Base-by-base conservation (phyloP, 148 eudicot genomes). In the Rhododendron williamsianum region DNA sequence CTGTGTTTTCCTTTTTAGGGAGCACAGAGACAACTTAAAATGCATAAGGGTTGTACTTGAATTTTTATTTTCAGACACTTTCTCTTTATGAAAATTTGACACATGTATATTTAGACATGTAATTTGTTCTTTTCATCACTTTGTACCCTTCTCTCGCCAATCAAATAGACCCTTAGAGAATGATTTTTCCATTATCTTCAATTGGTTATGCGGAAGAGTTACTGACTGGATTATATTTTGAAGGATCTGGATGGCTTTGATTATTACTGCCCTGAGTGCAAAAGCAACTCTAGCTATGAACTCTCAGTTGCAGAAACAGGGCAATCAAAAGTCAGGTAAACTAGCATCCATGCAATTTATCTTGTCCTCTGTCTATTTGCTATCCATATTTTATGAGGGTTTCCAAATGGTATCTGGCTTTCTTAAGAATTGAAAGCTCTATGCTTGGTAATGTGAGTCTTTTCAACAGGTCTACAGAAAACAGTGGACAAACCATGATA, bases 231-330 rank as follows among this genome's bases (percentile, higher is more conserved):
- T 56, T 90, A 63, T 36, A 38, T 60, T 84, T 82, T 84, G 63
- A 77, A 92, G 94, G 87, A 90, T 90, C 84, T 93, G 90, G 91
- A 94, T 86, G 88, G 86, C 63, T 74, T 90, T 51, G 91, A 95
- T 27, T 97, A 97, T 90, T 95, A 90, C 85, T 97, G 99, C 85
- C 98, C 99, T 77, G 93, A 83, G 84, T 97, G 99, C 92, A 92
- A 92, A 87, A 92, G 88, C 12, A 90, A 89, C 80, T 87, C 88
- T 83, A 84, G 85, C 54, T 74, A 78, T 82, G 87, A 91, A 74
- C 86, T 82, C 80, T 89, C 91, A 43, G 84, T 54, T 87, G 60
- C 91, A 33, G 84, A 84, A 12, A 84, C 82, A 35, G 72, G 10
- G 45, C 82, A 51, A 83, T 82, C 92, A 56, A 69, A 87, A 85